Evolutionary conservation across 768 basidiomycete species (phyloP), one percentile per base, ranked within the genome.

Genomic region (Trametes elegans): DNA sequence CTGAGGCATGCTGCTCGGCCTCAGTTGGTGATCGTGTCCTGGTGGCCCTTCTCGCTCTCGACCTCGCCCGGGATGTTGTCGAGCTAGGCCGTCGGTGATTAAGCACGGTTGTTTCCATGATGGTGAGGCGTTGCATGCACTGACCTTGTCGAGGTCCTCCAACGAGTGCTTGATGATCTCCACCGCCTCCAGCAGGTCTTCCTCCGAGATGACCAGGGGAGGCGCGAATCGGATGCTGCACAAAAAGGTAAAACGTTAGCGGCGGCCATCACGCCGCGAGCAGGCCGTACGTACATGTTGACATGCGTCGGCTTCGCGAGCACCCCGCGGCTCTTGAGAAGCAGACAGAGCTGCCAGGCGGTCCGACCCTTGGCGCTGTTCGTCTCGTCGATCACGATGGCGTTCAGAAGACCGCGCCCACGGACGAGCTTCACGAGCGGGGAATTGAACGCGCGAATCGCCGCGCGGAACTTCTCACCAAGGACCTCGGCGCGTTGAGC

Each of bases 261-360:
- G 21, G 39, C 7, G 40, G 44, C 38, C 36, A 31, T 46, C n/a
- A 36, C 11, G 18, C 38, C 7, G 38, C 38, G 18, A 4, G 24
- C 43, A 45, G 4, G 49, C 7, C 10, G 13, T 7, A 77, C 92
- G 64, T 64, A 95, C 93, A 91, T 93, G 71, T 96, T 96, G 24
- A 86, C 82, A 66, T 97, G 94, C 0, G 96, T 98, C 11, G 97
- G 95, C 78, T 99, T 98, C 26, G 95, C 96, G 59, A 99, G 74
- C 51, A 98, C 81, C 4, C 94, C 93, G 41, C 90, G 81, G 62
- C 85, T 87, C 85, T 95, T 96, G 70, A 98, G 72, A 65, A 98
- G 70, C 67, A 98, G 67, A 72, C 97, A 98, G 49, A 98, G 77
- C 69, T 98, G 92, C 97, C 96, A 99, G 5, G 95, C 97, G 1